Base-by-base conservation (phyloP, 805 yeast species). In the Millerozyma acaciae region DNA sequence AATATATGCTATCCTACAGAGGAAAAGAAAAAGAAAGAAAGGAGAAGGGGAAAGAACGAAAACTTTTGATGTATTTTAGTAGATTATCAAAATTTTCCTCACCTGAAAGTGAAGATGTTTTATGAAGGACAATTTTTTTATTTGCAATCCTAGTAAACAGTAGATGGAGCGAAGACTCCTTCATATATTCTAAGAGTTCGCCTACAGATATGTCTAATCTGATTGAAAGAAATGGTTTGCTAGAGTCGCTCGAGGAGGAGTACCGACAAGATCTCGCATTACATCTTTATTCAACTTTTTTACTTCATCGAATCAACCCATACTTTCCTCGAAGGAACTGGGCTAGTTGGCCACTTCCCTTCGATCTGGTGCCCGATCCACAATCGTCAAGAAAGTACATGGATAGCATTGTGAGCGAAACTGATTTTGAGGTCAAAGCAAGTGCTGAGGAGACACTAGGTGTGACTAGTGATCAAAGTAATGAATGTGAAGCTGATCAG, bases 251-350 rank as follows among this genome's bases (percentile, higher is more conserved):
- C 16, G 85, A 81, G 42, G 60, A 60, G 9, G 67, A 68, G 2
- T 74, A 68, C 38, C 54, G 78, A 20, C 54, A 55, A 8, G 88
- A 84, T 53, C 55, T 84, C 19, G 70, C 82, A 1, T 48, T 76
- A 2, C 95, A 84, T 55, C 54, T 85, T 3, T 84, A 81, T 50
- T 71, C 83, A 16, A 50, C 78, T 0, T 62, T 64, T 37, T 57
- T 84, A 18, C 52, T 68, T 33, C 71, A 58, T 35, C 55, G 47
- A 28, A 57, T 57, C 32, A 57, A 56, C 53, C 62, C 53, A 33
- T 22, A 34, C 39, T 62, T 63, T 57, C 71, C 72, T 28, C 31
- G 40, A 33, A 28, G 43, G 28, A 34, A 49, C 33, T 80, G 84
- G 80, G 49, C 75, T 0, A 48, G 67, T 4, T 83, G 90, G 90